phyloP scores from a whole-genome alignment of 768 basidiomycete species.

The Psilocybe tampanensis region DNA sequence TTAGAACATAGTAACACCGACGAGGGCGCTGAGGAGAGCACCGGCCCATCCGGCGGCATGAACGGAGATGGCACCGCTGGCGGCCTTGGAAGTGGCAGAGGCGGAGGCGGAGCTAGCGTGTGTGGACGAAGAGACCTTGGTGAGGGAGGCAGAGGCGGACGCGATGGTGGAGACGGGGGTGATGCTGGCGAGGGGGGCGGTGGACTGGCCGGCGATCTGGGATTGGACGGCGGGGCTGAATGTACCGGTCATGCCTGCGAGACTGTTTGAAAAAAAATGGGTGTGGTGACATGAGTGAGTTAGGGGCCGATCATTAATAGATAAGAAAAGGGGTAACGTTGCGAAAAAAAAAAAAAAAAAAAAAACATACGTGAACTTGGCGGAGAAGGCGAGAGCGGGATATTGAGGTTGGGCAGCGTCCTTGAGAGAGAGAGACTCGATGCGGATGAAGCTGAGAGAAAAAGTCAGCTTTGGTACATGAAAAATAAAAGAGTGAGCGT shows the following conservation, averaged over 20 bases:
- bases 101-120: slow-evolving; percentile 16
- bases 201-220: slow-evolving; percentile 63
- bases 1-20: slow-evolving; percentile 42
- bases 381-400: slow-evolving; percentile 73
- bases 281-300: neutral
- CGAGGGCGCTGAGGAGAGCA: slow-evolving; percentile 34
- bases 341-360: too few species aligned
- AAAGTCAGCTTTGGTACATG: neutral
- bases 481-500: slow-evolving; percentile 18
- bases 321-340: neutral
- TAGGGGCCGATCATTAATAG: neutral
- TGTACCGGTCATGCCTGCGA: slow-evolving; percentile 69
- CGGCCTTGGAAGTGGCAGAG: slow-evolving; percentile 6
- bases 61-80: slow-evolving; percentile 23
- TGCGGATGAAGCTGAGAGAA: slow-evolving; percentile 69
- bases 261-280: slow-evolving; percentile 37
- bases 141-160: slow-evolving; percentile 17
- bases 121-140: slow-evolving; percentile 6
- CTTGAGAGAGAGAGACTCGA: slow-evolving; percentile 59
- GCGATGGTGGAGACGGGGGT: slow-evolving; percentile 20
- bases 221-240: slow-evolving; percentile 60
- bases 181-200: slow-evolving; percentile 52
- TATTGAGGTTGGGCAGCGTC: slow-evolving; percentile 54
- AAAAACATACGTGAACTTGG: slow-evolving; percentile 72
- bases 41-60: slow-evolving; percentile 35